Evolutionary conservation across 2,329 filamentous ascomycete genomes (phyloP), one percentile per base, ranked within the genome.

Genomic region (Botrytis cinerea): DNA sequence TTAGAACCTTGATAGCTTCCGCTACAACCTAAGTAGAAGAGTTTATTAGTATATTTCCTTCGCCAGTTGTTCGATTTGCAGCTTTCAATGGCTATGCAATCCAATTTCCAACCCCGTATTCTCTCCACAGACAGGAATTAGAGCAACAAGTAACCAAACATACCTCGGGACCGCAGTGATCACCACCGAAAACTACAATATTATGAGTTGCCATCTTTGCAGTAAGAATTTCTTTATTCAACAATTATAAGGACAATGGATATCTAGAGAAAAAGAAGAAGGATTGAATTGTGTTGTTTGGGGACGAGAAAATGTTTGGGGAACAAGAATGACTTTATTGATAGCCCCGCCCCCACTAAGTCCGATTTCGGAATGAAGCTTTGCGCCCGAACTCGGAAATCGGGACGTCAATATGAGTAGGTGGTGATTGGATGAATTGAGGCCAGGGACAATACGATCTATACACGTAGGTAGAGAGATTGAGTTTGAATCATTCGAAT

Each of bases 121-220:
- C 38, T 57, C 38, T 68, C 66, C n/a, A 25, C 66, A 68, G 43
- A 43, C 48, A 43, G 66, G 35, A 25, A 28, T 32, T 12, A 18
- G 12, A 40, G 60, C 25, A 51, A 67, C 35, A n/a, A 68, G 38
- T 45, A n/a, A 25, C 46, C n/a, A 35, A 71, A 80, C 88, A 79
- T 83, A 94, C 93, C 89, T 97, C 93, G 1, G 93, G 93, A 82
- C 93, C 93, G 80, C 91, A 93, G 83, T 96, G 93, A 85, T 97
- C 94, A 80, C 93, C 93, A 70, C 84, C 92, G 82, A 95, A 93
- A 74, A 95, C 92, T 75, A 95, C 92, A 81, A 95, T 92, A 77
- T 93, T 93, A 82, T 90, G 91, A 69, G 88, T 86, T 78, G 90
- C 83, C 92, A 94, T 94, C 20, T 74, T 79, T 86, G 74, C 54